phyloP scores from a whole-genome alignment of 2,329 filamentous ascomycete genomes.

The Samsoniella hepiali region DNA sequence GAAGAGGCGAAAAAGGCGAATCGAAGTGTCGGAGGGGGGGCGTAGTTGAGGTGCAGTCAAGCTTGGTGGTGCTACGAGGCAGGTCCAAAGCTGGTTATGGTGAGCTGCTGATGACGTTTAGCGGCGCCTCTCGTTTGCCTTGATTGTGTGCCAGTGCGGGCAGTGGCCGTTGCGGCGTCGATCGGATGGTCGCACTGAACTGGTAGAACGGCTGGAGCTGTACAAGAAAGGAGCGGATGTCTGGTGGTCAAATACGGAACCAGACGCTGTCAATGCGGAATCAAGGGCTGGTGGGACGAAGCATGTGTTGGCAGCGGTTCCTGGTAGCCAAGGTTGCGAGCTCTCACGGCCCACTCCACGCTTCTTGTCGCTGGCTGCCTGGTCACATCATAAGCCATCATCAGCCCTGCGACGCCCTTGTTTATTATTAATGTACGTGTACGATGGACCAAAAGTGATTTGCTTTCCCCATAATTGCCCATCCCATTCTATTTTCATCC shows the following conservation, averaged over 20 bases:
- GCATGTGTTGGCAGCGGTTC: background rate
- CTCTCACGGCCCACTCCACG: background rate
- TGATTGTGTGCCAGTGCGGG: background rate
- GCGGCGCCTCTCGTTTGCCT: slow-evolving; percentile 1
- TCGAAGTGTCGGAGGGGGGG: background rate
- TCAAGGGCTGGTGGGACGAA: background rate
- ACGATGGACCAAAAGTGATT: no score
- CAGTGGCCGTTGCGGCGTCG: background rate
- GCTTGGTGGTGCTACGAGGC: background rate
- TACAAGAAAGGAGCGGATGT: background rate
- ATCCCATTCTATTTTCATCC: no score
- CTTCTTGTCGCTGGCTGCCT: no score
- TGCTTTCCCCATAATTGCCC: no score
- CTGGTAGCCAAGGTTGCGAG: background rate
- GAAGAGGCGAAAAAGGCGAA: background rate
- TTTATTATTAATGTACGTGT: no score
- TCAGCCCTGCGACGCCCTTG: no score
- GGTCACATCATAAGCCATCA: no score
- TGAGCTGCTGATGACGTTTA: slow-evolving; percentile 6
- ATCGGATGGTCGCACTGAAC: background rate
- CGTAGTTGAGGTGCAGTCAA: background rate
- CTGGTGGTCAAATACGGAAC: background rate
- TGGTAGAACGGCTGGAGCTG: background rate
- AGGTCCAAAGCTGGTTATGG: background rate
- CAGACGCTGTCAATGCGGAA: background rate